phyloP scores from a whole-genome alignment of 73 alveolate species.

The Paramecium biaurelia region DNA sequence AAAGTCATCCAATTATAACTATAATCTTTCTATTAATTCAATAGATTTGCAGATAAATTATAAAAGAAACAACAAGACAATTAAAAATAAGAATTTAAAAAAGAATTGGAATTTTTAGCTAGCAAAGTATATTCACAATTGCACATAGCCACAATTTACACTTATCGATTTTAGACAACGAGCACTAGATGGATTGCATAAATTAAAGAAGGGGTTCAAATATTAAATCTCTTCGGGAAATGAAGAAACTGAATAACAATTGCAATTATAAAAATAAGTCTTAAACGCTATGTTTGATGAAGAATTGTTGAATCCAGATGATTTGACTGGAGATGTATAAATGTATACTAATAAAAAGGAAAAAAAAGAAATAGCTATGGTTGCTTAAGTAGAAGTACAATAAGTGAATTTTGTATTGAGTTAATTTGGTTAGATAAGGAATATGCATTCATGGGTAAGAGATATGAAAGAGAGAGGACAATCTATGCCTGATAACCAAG shows the following conservation, averaged over 20 bases:
- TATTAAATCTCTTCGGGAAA: background rate
- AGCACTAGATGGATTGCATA: slow-evolving; percentile 24
- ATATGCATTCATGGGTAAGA: slow-evolving; percentile 28
- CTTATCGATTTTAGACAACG: slow-evolving; percentile 37
- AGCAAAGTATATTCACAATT: background rate
- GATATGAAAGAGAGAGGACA: slow-evolving; percentile 42
- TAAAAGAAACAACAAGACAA: background rate
- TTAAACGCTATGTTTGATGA: slow-evolving; percentile 51
- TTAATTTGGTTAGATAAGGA: background rate
- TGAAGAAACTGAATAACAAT: slow-evolving; percentile 14
- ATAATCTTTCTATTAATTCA: background rate
- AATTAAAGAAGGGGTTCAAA: slow-evolving; percentile 40
- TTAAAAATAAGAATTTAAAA: background rate
- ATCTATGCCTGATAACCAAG: slow-evolving; percentile 39
- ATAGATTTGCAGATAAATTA: background rate
- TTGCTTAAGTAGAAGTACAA: slow-evolving; percentile 22
- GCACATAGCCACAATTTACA: slow-evolving; percentile 35
- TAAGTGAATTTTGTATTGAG: slow-evolving; percentile 18
- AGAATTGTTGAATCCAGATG: slow-evolving; percentile 2
- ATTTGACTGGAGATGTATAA: background rate
- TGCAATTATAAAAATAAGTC: background rate
- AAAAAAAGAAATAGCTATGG: slow-evolving; percentile 51
- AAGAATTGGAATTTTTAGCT: slow-evolving; percentile 1
- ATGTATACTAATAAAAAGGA: background rate
- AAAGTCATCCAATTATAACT: background rate